Evolutionary conservation across 768 basidiomycete species (phyloP).

Genomic region (Mycena galopus): DNA sequence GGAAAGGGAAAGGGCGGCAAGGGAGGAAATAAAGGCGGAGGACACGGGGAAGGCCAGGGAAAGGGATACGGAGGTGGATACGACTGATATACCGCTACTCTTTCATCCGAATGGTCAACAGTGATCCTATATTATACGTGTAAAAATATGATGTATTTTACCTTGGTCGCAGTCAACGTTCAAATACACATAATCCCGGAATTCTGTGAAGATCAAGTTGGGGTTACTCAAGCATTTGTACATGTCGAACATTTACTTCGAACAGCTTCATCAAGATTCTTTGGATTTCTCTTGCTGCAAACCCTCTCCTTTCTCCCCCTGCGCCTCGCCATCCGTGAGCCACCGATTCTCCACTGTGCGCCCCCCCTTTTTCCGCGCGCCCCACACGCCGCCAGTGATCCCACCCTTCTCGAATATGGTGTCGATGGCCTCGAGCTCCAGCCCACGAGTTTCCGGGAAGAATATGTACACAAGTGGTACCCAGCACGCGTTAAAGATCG

Average conservation of each 20-base stretch:
- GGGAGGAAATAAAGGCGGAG: neutral
- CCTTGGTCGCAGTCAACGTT: neutral
- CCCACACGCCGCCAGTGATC: conserved; percentile 57
- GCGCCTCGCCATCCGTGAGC: neutral
- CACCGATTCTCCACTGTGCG: conserved; percentile 44
- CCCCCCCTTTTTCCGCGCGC: conserved; percentile 46
- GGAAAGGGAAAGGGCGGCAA: neutral
- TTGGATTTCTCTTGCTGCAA: neutral
- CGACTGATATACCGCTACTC: too few relatives aligned
- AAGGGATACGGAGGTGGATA: conserved; percentile 3
- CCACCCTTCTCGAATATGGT: conserved; percentile 57
- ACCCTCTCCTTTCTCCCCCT: neutral
- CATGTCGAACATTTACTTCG: too few relatives aligned
- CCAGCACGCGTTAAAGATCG: conserved; percentile 59
- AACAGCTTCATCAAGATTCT: too few relatives aligned
- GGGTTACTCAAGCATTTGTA: too few relatives aligned
- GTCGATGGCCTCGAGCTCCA: conserved; percentile 56
- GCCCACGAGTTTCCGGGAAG: conserved; percentile 53
- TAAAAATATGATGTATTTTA: neutral
- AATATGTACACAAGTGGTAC: conserved; percentile 49
- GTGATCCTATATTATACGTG: neutral
- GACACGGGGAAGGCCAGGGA: neutral
- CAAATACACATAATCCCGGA: too few relatives aligned
- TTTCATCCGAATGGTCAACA: too few relatives aligned
- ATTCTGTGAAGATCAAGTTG: too few relatives aligned